A percentile compares a stretch with the other conserved stretches of the same genome.
Conservation (phyloP, 2,329 filamentous ascomycete species). For the Trichophyton rubrum region DNA sequence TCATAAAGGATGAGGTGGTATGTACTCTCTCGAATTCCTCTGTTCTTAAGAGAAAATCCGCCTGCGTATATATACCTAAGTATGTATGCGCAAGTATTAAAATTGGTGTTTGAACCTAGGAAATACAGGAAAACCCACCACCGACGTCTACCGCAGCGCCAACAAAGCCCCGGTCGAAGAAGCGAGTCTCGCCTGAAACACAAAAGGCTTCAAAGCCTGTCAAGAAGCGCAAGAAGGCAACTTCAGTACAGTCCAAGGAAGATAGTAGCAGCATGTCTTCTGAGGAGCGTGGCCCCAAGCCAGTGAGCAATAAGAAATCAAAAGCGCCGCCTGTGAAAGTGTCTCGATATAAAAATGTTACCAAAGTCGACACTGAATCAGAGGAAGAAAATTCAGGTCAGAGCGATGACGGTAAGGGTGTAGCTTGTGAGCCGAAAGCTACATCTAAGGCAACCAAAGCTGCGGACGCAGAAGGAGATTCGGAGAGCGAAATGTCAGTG, state of each 20-base stretch:
- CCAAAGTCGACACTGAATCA: slow-evolving; percentile 6
- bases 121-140: slow-evolving; percentile 7
- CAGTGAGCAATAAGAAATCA: slow-evolving; percentile 5
- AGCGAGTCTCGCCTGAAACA: slow-evolving; percentile 17
- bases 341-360: slow-evolving; percentile 8
- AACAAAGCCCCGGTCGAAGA: slow-evolving; percentile 17
- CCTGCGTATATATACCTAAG: background rate
- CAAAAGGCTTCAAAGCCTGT: slow-evolving; percentile 16
- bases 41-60: background rate
- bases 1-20: slow-evolving; percentile 44
- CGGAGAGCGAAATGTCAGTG: slow-evolving; percentile 56
- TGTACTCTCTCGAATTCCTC: slow-evolving; percentile 8
- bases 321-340: background rate
- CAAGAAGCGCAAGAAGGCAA: slow-evolving; percentile 26
- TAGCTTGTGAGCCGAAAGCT: slow-evolving; percentile 8
- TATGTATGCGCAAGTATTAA: background rate
- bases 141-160: slow-evolving; percentile 12
- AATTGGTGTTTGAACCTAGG: background rate
- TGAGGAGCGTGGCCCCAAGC: slow-evolving; percentile 11
- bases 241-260: slow-evolving; percentile 13
- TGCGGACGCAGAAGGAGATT: slow-evolving; percentile 17
- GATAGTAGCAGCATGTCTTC: slow-evolving; percentile 12
- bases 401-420: background rate
- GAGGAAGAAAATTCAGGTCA: slow-evolving; percentile 12
- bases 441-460: slow-evolving; percentile 3